Percentiles rank a stretch among this genome's conserved stretches.
Conservation (phyloP, 441 rosid genomes). For the Erysimum cheiri region DNA sequence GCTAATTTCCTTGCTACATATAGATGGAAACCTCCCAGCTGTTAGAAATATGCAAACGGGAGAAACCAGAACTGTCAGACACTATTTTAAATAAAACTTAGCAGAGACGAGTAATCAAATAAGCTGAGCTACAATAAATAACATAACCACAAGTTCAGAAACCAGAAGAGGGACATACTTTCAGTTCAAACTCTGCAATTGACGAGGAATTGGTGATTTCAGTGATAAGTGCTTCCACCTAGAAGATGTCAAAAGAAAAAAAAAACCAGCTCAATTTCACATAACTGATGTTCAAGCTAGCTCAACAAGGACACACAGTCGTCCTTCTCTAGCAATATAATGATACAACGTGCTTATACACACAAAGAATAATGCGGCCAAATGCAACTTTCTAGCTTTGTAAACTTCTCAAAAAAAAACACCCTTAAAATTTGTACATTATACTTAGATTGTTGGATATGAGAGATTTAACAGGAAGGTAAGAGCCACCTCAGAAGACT, state of each 20-base stretch:
- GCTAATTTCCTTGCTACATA: constrained; percentile 61
- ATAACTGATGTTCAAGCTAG: neutral
- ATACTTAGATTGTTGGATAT: neutral
- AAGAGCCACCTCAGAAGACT: constrained; percentile 33
- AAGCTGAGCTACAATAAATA: constrained; percentile 20
- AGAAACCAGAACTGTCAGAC: constrained; percentile 17
- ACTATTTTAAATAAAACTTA: constrained; percentile 8
- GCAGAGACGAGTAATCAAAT: neutral
- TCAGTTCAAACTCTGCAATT: constrained; percentile 80
- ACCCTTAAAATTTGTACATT: neutral
- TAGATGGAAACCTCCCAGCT: constrained; percentile 83
- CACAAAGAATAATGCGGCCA: neutral
- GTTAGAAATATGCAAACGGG: constrained; percentile 39
- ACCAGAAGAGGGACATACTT: constrained; percentile 52
- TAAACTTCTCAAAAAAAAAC: too few relatives aligned
- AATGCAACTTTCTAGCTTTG: neutral
- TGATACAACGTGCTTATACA: neutral
- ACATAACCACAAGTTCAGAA: neutral
- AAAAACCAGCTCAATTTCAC: neutral
- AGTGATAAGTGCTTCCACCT: constrained; percentile 74
- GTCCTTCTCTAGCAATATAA: neutral
- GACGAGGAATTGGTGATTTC: constrained; percentile 72
- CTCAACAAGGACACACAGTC: neutral
- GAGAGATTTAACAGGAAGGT: neutral
- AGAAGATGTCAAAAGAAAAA: constrained; percentile 35